Percentiles rank a stretch among this genome's conserved stretches.
Conservation (phyloP, 805 yeast species). For the Candida loeiensis region DNA sequence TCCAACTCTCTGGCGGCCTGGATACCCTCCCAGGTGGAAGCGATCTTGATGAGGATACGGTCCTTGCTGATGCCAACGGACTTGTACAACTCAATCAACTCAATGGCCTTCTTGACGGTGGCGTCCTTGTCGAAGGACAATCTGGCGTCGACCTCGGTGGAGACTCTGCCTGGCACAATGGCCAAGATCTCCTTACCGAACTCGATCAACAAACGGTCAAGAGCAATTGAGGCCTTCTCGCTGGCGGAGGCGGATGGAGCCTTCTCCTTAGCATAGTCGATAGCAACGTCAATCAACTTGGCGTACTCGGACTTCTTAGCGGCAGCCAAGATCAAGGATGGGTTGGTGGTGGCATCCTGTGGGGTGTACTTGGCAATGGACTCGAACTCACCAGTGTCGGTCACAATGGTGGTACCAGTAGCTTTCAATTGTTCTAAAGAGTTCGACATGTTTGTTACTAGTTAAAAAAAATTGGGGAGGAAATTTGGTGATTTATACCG, state of each 20-base stretch:
- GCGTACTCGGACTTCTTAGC: conserved; percentile 87
- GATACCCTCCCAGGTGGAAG: conserved; percentile 99
- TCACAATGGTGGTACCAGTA: conserved; percentile 92
- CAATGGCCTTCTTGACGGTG: conserved; percentile 88
- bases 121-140: conserved; percentile 93
- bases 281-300: conserved; percentile 84
- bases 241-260: conserved; percentile 48
- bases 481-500: not conserved
- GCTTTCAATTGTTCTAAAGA: conserved; percentile 92
- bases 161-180: conserved; percentile 98
- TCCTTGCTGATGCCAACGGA: conserved; percentile 82
- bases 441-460: conserved; percentile 29
- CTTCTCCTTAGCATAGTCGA: conserved; percentile 77
- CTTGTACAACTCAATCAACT: conserved; percentile 84
- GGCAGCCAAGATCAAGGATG: conserved; percentile 95
- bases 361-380: conserved; percentile 97
- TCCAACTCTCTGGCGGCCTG: conserved; percentile 97
- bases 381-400: conserved; percentile 99
- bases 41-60: conserved; percentile 90
- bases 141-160: conserved; percentile 99
- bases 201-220: conserved; percentile 90
- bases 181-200: conserved; percentile 90
- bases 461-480: not conserved
- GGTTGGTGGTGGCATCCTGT: conserved; percentile 99
- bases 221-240: conserved; percentile 75